A percentile compares a stretch with the other conserved stretches of the same genome.
phyloP scores from a whole-genome alignment of 371 early-diverging fungal species.

The Capillidium rhysosporum region DNA sequence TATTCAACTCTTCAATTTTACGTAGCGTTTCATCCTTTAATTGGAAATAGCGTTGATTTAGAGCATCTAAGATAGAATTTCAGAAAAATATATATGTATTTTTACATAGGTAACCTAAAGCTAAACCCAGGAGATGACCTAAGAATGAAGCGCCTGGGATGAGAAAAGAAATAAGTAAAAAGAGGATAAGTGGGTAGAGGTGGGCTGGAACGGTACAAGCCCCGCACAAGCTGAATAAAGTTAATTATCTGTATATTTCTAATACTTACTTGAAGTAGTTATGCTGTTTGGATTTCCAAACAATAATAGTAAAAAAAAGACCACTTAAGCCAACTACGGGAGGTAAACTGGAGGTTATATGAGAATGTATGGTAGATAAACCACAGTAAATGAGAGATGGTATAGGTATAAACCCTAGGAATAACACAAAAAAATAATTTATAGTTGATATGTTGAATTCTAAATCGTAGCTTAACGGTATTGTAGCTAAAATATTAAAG shows the following conservation, averaged over 20 bases:
- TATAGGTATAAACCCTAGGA: background rate
- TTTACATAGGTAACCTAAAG: conserved; percentile 5
- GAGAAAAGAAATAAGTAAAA: background rate
- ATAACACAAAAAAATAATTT: background rate
- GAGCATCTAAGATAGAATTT: background rate
- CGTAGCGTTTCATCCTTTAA: background rate
- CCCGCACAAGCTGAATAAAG: conserved; percentile 2
- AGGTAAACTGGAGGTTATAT: background rate
- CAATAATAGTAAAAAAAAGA: conserved; percentile 1
- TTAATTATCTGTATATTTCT: background rate
- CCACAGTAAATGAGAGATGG: background rate
- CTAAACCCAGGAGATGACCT: conserved; percentile 1
- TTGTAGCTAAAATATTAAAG: conserved; percentile 1
- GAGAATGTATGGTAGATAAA: background rate
- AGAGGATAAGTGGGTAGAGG: background rate
- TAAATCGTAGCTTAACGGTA: background rate
- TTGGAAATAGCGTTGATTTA: background rate
- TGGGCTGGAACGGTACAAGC: background rate
- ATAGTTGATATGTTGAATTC: background rate
- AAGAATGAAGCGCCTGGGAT: conserved; percentile 6
- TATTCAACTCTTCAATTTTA: too few relatives aligned
- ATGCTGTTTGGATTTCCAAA: conserved; percentile 1
- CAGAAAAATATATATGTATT: background rate
- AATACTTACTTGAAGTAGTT: background rate
- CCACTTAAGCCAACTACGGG: background rate